Conservation (phyloP, 129 eudicot genomes). For the Flaveria linearis region DNA sequence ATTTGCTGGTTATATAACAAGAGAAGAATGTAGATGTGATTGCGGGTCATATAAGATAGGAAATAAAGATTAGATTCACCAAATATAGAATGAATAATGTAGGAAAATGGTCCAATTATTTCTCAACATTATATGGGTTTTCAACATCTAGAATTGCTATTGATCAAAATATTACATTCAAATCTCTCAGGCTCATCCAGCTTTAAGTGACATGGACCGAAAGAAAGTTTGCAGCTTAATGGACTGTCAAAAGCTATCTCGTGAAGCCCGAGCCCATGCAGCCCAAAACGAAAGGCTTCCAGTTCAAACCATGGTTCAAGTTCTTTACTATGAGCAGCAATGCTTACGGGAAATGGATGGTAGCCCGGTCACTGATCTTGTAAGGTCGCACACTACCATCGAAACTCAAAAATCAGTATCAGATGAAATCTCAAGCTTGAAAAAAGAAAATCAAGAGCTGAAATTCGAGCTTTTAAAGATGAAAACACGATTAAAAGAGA, state of each 20-base stretch:
- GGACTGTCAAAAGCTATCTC: conserved; percentile 96
- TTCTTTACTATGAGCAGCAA: conserved; percentile 92
- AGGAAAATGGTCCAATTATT: background rate
- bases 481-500: conserved; percentile 69
- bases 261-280: conserved; percentile 96
- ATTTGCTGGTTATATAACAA: no score
- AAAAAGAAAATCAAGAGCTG: conserved; percentile 81
- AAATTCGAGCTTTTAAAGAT: conserved; percentile 72
- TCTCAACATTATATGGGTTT: background rate
- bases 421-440: conserved; percentile 51
- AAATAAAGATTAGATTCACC: background rate
- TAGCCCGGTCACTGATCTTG: conserved; percentile 12
- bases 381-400: background rate
- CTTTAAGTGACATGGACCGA: conserved; percentile 72
- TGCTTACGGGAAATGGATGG: conserved; percentile 61
- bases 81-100: background rate
- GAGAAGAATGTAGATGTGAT: no score
- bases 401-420: conserved; percentile 33
- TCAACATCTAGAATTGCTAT: background rate
- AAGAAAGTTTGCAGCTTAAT: conserved; percentile 90
- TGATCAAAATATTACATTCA: background rate
- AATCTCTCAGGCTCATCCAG: conserved; percentile 73
- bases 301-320: conserved; percentile 89
- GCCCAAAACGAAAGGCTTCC: conserved; percentile 94
- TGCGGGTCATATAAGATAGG: no score